Base-by-base conservation (phyloP, 352 stramenopile species). In the Globisporangium okanoganense region DNA sequence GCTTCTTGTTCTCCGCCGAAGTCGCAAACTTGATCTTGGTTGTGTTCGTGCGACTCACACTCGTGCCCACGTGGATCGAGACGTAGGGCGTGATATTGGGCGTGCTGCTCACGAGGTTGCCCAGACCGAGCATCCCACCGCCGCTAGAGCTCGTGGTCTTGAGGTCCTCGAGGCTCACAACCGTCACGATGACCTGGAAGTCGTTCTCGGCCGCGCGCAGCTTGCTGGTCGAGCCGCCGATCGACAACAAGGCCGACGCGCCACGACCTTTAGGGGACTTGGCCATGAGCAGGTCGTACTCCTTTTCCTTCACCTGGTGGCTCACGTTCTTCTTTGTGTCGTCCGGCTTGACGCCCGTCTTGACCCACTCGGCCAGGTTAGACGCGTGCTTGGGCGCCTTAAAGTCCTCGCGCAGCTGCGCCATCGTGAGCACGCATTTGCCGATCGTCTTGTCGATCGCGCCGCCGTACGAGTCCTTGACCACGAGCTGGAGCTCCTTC, bases 241-340 rank as follows among this genome's bases (percentile, higher is more conserved):
- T 48, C 25, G 59, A 61, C 38, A 62, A 48, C 16, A 66, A 35
- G 10, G 65, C 61, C 3, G 68, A 69, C 0, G 62, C 66, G 4
- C 71, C 62, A 27, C 71, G 58, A 3, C 3, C 29, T 6, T 33
- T 33, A 6, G 64, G 71, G 27, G 73, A 79, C 50, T 79, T 88
- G 25, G 83, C 77, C 45, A 85, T 73, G 25, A 79, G 65, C 14
- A 95, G 58, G 18, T 82, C 77, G 52, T 95, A 95, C 25, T 91
- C 81, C 47, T 84, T 90, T 53, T 95, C 84, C 24, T 73, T 76
- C 43, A 95, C 74, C 10, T 76, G 64, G 45, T 92, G 81, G 52
- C 83, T 90, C n/a, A 83, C 68, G 54, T 95, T 95, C 67, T 90
- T 87, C 70, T 87, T 92, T 13, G 78, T 88, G 56, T 93, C 82